Evolutionary conservation across 768 basidiomycete species (phyloP), one percentile per base, ranked within the genome.

Genomic region (Boletellus sp.): DNA sequence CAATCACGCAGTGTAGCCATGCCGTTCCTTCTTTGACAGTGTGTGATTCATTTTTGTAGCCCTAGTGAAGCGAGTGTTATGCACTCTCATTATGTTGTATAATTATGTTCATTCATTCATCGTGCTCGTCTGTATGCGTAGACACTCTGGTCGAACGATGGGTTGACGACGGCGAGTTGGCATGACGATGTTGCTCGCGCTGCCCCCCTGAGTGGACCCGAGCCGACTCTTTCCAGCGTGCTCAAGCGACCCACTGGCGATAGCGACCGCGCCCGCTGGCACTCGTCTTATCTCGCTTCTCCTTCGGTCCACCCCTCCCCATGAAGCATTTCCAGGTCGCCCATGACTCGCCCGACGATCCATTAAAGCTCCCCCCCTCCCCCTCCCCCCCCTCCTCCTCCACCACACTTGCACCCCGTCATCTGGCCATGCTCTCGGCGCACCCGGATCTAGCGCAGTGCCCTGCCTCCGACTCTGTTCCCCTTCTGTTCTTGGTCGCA

Each of bases 241-340:
- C 35, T 68, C 60, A 56, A 62, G 65, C 31, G 47, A 49, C 52
- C 22, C 7, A 19, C 65, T 51, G 46, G 44, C 17, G 3, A 20
- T 46, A 35, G 42, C 34, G 42, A 32, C 42, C 43, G 22, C 22
- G 28, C 41, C 26, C 4, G 26, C 26, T 26, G n/a, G n/a, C n/a
- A n/a, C n/a, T n/a, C n/a, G 19, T 44, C 35, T 51, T 60, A 42
- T 66, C 38, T 59, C 47, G n/a, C 33, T 55, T 44, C 59, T 61
- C 38, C 10, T 57, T 62, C 47, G 31, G 61, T 57, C n/a, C 45
- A 9, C 48, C 59, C 61, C 47, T 38, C 56, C 36, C 54, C 69
- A 77, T 76, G 74, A 68, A 70, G 69, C 67, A 66, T 52, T 60
- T 58, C 48, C 53, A 54, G 58, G 63, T 57, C 65, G 74, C 76